Percentiles rank a stretch among this genome's conserved stretches.
phyloP scores from a whole-genome alignment of 768 basidiomycete species.

The Termitomyces sp. region DNA sequence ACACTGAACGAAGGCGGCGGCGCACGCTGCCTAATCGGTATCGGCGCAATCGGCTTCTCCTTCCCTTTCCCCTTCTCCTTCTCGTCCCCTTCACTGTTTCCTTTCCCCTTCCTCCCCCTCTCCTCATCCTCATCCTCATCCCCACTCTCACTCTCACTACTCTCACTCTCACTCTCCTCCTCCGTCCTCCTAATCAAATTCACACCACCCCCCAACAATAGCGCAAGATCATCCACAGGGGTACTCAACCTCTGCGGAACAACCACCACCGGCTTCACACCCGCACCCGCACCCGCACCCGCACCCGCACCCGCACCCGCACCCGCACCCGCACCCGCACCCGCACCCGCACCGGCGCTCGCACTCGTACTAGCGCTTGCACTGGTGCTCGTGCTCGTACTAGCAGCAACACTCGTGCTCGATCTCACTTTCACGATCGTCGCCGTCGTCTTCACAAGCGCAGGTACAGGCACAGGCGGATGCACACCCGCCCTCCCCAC shows the following conservation, averaged over 20 bases:
- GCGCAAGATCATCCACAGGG: slow-evolving; percentile 35
- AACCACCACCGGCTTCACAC: neutral
- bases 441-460: neutral
- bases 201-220: slow-evolving; percentile 36
- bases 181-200: slow-evolving; percentile 34
- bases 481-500: no score
- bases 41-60: slow-evolving; percentile 39
- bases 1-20: slow-evolving; percentile 58
- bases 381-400: neutral
- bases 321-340: neutral
- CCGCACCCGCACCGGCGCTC: neutral
- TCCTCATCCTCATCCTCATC: slow-evolving; percentile 17
- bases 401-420: neutral
- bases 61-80: slow-evolving; percentile 6
- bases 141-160: slow-evolving; percentile 18
- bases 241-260: slow-evolving; percentile 19
- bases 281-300: neutral
- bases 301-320: neutral
- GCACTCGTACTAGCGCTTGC: neutral
- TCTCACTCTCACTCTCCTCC: slow-evolving; percentile 19
- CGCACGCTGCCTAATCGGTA: slow-evolving; percentile 51
- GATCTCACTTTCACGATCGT: neutral
- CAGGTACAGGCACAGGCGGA: no score
- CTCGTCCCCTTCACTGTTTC: neutral
- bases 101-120: slow-evolving; percentile 10